A percentile compares a stretch with the other conserved stretches of the same genome.
These are phyloP conservation scores for Huntiella decipiens DNA, from an alignment of 2,329 filamentous ascomycete genomes.

Conservation along the genomic window DNA sequence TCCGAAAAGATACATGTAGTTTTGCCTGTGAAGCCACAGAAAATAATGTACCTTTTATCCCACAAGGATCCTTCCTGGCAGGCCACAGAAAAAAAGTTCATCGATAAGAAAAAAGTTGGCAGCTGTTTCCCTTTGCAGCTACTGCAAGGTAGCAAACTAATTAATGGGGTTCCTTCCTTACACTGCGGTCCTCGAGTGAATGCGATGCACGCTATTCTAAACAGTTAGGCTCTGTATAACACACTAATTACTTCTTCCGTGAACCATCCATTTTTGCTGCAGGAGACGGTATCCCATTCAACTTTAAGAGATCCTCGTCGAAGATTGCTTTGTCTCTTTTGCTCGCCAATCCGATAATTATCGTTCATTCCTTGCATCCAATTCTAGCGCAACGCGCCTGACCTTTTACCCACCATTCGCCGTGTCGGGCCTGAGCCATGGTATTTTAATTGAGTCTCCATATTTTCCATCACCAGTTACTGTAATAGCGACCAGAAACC, in stretches of 20 bases:
- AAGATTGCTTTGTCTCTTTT: slow-evolving; percentile 9
- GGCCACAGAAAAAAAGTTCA: slow-evolving; percentile 9
- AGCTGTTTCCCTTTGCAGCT: neutral
- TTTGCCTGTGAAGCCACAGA: neutral
- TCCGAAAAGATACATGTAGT: slow-evolving; percentile 4
- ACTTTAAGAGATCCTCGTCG: slow-evolving; percentile 3
- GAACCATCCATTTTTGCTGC: slow-evolving; percentile 1
- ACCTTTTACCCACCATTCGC: slow-evolving; percentile 1
- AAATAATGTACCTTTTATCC: slow-evolving; percentile 2
- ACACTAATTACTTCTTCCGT: too few relatives aligned
- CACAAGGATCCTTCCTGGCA: neutral
- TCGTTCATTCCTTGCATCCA: neutral
- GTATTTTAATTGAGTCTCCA: slow-evolving; percentile 10
- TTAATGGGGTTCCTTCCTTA: too few relatives aligned
- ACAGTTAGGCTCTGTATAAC: too few relatives aligned
- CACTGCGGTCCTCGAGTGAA: too few relatives aligned
- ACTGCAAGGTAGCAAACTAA: too few relatives aligned
- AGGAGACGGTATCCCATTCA: slow-evolving; percentile 6
- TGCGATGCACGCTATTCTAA: too few relatives aligned
- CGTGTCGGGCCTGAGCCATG: slow-evolving; percentile 3
- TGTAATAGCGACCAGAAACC: neutral
- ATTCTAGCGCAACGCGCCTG: neutral
- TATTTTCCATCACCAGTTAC: slow-evolving; percentile 2
- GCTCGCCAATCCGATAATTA: neutral
- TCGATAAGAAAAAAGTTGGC: slow-evolving; percentile 12